Conservation (phyloP, 2,329 filamentous ascomycete genomes). For the Atkinsonella texensis region DNA sequence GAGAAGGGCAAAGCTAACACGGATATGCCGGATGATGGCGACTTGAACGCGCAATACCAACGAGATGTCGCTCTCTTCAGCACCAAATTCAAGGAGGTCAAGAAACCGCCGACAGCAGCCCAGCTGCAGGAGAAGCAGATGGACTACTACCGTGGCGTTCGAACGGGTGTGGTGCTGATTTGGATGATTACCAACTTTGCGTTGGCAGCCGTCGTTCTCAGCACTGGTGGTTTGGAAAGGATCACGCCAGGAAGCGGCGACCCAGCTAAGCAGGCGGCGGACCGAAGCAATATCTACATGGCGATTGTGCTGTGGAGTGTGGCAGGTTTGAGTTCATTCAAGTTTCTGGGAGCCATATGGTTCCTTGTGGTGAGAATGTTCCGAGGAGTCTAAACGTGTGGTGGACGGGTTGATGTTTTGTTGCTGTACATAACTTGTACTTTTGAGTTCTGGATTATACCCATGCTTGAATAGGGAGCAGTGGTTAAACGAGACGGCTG, state of each 20-base stretch:
- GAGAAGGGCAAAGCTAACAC: conserved; percentile 88
- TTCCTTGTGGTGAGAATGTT: conserved; percentile 86
- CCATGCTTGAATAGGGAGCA: conserved; percentile 4
- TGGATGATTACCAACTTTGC: conserved; percentile 98
- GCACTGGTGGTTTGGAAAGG: conserved; percentile 67
- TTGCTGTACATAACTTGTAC: background rate
- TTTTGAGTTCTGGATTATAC: conserved; percentile 9
- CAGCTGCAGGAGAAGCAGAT: conserved; percentile 72
- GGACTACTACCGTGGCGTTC: conserved; percentile 96
- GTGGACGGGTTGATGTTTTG: background rate
- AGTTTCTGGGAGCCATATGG: conserved; percentile 81
- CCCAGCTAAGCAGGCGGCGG: conserved; percentile 29
- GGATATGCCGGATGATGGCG: conserved; percentile 86
- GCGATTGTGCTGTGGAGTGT: conserved; percentile 81
- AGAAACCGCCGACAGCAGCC: conserved; percentile 42
- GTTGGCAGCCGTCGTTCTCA: conserved; percentile 74
- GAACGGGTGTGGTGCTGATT: conserved; percentile 77
- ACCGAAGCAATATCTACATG: conserved; percentile 71
- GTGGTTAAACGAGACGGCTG: background rate
- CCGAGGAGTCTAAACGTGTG: conserved; percentile 44
- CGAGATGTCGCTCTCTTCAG: conserved; percentile 65
- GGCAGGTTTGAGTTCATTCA: conserved; percentile 69
- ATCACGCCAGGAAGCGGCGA: conserved; percentile 34
- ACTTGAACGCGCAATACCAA: conserved; percentile 92
- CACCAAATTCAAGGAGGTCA: conserved; percentile 61